A percentile compares a stretch with the other conserved stretches of the same genome.
Conservation (phyloP, 2,329 filamentous ascomycete species). For the Venturia pyrina region DNA sequence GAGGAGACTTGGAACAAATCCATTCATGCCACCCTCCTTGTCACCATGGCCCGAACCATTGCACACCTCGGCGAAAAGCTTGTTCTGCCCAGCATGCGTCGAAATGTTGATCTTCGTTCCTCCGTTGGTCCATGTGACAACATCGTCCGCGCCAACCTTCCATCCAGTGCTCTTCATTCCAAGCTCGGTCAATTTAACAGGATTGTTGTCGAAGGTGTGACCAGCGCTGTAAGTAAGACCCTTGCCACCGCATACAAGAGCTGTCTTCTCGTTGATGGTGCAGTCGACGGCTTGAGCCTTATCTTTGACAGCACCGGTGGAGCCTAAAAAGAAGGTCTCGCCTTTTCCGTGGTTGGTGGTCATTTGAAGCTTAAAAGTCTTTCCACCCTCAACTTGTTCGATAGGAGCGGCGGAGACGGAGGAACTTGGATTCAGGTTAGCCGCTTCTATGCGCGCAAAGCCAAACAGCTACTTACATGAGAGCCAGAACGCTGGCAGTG, state of each 20-base stretch:
- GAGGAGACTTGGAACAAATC: background rate
- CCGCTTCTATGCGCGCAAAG: background rate
- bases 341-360: background rate
- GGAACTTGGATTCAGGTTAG: background rate
- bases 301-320: background rate
- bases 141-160: background rate
- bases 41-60: background rate
- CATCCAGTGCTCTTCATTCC: background rate
- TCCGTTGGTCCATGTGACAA: background rate
- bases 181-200: background rate
- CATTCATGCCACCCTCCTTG: conserved; percentile 1
- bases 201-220: background rate
- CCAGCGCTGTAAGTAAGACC: background rate
- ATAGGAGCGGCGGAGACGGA: background rate
- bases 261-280: background rate
- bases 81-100: background rate
- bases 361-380: background rate
- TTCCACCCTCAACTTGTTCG: background rate
- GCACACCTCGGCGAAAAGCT: background rate
- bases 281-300: background rate
- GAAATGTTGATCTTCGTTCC: background rate
- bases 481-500: background rate
- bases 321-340: background rate
- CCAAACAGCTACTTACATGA: background rate
- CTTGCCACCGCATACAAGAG: background rate